phyloP scores from a whole-genome alignment of 768 basidiomycete genomes.

The Suillus hirtellus region DNA sequence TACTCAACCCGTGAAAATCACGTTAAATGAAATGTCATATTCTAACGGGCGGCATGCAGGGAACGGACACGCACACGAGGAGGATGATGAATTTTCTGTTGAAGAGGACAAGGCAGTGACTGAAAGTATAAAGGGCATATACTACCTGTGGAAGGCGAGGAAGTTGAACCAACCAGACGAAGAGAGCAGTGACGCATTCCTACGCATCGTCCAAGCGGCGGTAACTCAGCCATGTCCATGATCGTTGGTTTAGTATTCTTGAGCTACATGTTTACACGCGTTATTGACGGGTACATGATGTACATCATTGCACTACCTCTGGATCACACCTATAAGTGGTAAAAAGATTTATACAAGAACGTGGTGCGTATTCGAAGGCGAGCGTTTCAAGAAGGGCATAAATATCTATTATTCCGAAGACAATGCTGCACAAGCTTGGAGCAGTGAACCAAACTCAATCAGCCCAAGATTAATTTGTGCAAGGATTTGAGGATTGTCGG shows the following conservation, averaged over 20 bases:
- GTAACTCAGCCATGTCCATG: constrained; percentile 19
- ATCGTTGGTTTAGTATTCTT: constrained; percentile 4
- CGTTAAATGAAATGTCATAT: constrained; percentile 16
- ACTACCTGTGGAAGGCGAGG: constrained; percentile 56
- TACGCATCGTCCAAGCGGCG: constrained; percentile 36
- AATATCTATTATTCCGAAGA: constrained; percentile 2
- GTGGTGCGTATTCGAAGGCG: not conserved
- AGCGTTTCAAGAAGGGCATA: not conserved
- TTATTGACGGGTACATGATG: not conserved
- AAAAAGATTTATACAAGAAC: not conserved
- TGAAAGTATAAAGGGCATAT: constrained; percentile 56
- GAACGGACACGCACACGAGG: not conserved
- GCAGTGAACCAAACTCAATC: constrained; percentile 24
- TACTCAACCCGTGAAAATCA: constrained; percentile 18
- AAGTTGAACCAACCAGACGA: constrained; percentile 23
- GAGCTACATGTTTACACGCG: not conserved
- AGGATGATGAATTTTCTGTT: constrained; percentile 3
- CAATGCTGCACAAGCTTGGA: constrained; percentile 16
- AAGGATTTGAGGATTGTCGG: constrained; percentile 24
- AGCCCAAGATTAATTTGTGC: constrained; percentile 27
- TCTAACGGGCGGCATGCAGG: constrained; percentile 6
- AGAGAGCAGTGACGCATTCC: constrained; percentile 31
- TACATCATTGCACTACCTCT: constrained; percentile 1
- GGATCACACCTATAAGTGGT: not conserved
- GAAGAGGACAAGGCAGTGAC: constrained; percentile 44